A percentile compares a stretch with the other conserved stretches of the same genome.
Evolutionary conservation across 1,284 basidiomycete genomes (phyloP).

Genomic region (Volvariella volvacea): DNA sequence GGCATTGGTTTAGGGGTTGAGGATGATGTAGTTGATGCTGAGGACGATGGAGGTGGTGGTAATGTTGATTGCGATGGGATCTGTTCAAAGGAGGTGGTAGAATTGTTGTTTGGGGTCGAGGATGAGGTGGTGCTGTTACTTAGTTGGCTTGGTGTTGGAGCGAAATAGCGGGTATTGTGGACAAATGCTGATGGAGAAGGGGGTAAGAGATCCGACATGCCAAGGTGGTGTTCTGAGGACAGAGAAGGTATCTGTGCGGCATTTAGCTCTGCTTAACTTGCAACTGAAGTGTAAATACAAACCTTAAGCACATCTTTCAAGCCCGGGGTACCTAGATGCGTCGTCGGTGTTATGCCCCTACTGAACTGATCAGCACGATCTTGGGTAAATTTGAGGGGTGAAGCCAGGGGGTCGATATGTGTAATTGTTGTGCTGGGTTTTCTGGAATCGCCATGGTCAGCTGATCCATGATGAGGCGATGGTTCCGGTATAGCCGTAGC

Average conservation of each 20-base stretch:
- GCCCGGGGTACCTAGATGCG: slow-evolving; percentile 40
- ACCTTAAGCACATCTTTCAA: slow-evolving; percentile 73
- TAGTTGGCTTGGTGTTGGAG: slow-evolving; percentile 33
- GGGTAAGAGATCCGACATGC: slow-evolving; percentile 66
- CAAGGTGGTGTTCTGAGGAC: slow-evolving; percentile 62
- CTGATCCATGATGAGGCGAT: slow-evolving; percentile 1
- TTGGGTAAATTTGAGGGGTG: not conserved
- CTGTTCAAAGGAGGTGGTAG: too few relatives aligned
- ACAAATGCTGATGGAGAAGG: slow-evolving; percentile 65
- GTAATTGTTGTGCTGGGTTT: too few relatives aligned
- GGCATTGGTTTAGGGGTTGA: too few relatives aligned
- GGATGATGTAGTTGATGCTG: too few relatives aligned
- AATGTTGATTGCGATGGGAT: too few relatives aligned
- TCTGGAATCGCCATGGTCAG: too few relatives aligned
- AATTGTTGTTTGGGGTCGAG: too few relatives aligned
- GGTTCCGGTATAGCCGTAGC: slow-evolving; percentile 40
- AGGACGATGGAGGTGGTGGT: too few relatives aligned
- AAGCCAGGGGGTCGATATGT: not conserved
- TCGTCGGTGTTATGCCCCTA: not conserved
- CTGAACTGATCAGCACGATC: not conserved
- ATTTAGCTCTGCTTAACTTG: slow-evolving; percentile 4
- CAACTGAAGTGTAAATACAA: slow-evolving; percentile 6
- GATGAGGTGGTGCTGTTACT: slow-evolving; percentile 14
- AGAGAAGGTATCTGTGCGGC: slow-evolving; percentile 50
- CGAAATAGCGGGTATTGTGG: slow-evolving; percentile 36